These are phyloP conservation scores for Pseudogymnoascus sp. DNA, from an alignment of 2,329 filamentous ascomycete species.

Conservation along the genomic window DNA sequence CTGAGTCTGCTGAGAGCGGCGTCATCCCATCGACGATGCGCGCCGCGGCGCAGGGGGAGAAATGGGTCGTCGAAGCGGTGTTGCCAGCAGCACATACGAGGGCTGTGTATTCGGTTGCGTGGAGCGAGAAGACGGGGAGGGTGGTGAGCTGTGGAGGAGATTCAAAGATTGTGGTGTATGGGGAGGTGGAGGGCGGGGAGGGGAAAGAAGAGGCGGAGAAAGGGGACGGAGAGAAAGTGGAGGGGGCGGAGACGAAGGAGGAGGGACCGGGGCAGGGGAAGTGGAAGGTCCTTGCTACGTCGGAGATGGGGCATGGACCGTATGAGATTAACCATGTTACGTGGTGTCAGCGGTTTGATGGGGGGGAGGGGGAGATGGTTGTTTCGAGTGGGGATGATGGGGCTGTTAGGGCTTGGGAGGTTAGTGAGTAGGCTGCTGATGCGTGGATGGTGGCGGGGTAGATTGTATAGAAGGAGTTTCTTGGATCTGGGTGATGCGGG, in stretches of 20 bases:
- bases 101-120: constrained; percentile 75
- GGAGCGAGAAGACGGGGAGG: constrained; percentile 69
- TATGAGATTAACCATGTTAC: constrained; percentile 90
- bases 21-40: constrained; percentile 83
- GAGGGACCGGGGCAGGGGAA: constrained; percentile 29
- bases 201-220: constrained; percentile 27
- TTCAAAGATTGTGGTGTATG: constrained; percentile 70
- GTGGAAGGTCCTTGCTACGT: constrained; percentile 65
- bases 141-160: constrained; percentile 88
- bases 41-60: constrained; percentile 60
- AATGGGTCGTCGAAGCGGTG: constrained; percentile 71
- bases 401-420: constrained; percentile 71
- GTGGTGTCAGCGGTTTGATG: constrained; percentile 76
- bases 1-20: constrained; percentile 34
- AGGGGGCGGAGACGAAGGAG: no score
- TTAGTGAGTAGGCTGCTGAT: constrained; percentile 29
- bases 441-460: no score
- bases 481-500: no score
- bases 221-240: constrained; percentile 11
- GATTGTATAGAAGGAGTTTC: no score
- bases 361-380: constrained; percentile 63
- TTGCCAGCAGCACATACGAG: constrained; percentile 69
- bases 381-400: constrained; percentile 91
- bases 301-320: constrained; percentile 73
- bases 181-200: constrained; percentile 40